Percentiles rank a stretch among this genome's conserved stretches.
phyloP scores from a whole-genome alignment of 2,329 filamentous ascomycete genomes.

The Fusarium sp. region DNA sequence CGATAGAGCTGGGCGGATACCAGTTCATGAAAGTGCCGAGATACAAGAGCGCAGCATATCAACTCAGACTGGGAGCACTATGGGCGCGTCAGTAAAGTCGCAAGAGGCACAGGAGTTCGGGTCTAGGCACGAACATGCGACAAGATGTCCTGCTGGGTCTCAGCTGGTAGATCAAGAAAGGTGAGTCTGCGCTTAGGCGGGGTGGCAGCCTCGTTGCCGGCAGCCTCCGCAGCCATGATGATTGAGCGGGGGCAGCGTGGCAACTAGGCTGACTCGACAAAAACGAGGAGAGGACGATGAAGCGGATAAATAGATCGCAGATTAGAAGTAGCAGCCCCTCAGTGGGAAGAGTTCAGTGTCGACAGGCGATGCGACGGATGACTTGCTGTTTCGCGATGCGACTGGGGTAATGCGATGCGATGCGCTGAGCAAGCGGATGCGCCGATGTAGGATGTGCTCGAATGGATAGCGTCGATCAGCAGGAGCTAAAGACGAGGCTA shows the following conservation, averaged over 20 bases:
- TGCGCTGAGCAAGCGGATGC: constrained; percentile 28
- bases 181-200: constrained; percentile 40
- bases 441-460: constrained; percentile 31
- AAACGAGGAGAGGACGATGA: background rate
- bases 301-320: background rate
- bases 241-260: constrained; percentile 40
- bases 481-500: constrained; percentile 20
- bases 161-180: constrained; percentile 60
- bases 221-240: constrained; percentile 54
- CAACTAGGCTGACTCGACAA: constrained; percentile 24
- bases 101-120: background rate
- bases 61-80: constrained; percentile 66
- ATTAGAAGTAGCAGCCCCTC: background rate
- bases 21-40: constrained; percentile 67
- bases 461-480: constrained; percentile 29
- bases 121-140: constrained; percentile 56
- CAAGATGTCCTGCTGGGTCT: constrained; percentile 64
- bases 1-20: constrained; percentile 71
- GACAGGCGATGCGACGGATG: constrained; percentile 21
- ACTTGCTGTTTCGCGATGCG: constrained; percentile 28
- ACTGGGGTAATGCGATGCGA: constrained; percentile 29
- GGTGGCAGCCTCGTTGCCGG: constrained; percentile 47
- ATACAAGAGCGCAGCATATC: constrained; percentile 70
- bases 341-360: background rate
- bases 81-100: constrained; percentile 11